Base-by-base conservation (phyloP, 2,329 filamentous ascomycete species). In the Pseudogymnoascus destructans region DNA sequence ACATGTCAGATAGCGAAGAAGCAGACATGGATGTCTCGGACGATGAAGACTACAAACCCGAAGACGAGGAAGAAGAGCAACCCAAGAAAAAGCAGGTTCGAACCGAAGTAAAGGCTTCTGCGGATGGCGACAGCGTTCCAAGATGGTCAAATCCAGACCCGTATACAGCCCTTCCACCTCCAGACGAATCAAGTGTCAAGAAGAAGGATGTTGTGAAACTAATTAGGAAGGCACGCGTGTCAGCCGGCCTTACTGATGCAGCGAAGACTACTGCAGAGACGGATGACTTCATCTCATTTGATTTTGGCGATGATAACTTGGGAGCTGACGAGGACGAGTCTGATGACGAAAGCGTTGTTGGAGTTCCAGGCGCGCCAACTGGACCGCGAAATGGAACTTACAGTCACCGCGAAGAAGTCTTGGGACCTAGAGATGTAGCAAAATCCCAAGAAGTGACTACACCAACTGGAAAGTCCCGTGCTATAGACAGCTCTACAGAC, bases 81-180 rank as follows among this genome's bases (percentile, higher is more conserved):
- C 75, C 75, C 10, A 71, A 70, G 2, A 68, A 66, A 55, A 79
- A 79, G 65, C 74, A 76, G 9, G 68, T 68, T 2, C 73, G 75
- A 8, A 69, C 66, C 8, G 64, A 64, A 1, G 61, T 68, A 3
- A 62, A 66, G 13, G 69, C 69, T 7, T 68, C 73, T n/a, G 67
- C 70, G 19, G 74, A 72, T 61, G 68, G 75, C 58, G 72, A 74
- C 11, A 64, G 66, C 57, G 71, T 69, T 4, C 89, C 90, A 2
- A 90, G 87, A 70, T 97, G 92, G 92, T 95, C 90, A 3, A 97
- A 97, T 65, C 91, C 92, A 3, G 92, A 97, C 69, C 90, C 91
- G 0, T 96, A 97, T 71, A 95, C 89, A 5, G 87, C 82, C 1
- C 75, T 95, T 8, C 92, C 92, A 7, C 90, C 89, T 5, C 81